These are phyloP conservation scores for Closterium sp. DNA, from an alignment of 139 green algal species.

Conservation along the genomic window DNA sequence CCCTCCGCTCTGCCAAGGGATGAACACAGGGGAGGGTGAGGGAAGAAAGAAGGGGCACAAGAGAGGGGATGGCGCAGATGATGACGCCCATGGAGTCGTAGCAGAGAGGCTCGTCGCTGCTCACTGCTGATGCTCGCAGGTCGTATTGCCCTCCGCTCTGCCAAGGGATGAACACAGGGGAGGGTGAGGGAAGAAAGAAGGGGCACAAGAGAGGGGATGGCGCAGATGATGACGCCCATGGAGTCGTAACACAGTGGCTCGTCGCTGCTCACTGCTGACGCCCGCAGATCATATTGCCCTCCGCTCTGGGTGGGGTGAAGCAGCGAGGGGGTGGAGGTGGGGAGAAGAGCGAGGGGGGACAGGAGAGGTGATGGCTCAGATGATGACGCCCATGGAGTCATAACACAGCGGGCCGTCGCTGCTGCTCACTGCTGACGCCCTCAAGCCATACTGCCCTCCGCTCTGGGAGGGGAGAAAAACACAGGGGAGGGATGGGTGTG, in stretches of 20 bases:
- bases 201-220: too few species aligned
- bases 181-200: too few species aligned
- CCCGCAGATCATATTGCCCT: conserved; percentile 65
- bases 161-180: too few species aligned
- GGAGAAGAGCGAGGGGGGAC: too few species aligned
- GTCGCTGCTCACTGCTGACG: conserved; percentile 58
- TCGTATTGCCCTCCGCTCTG: conserved; percentile 59
- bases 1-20: conserved; percentile 27
- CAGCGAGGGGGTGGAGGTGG: too few species aligned
- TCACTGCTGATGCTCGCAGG: conserved; percentile 60
- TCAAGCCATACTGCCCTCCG: conserved; percentile 68
- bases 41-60: too few species aligned
- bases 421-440: conserved; percentile 53
- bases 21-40: neutral
- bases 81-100: conserved; percentile 71
- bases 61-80: conserved; percentile 40
- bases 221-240: conserved; percentile 72
- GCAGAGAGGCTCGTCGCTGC: conserved; percentile 63
- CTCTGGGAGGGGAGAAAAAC: too few species aligned
- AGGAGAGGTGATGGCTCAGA: conserved; percentile 44
- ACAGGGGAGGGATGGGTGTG: too few species aligned
- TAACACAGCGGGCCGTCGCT: conserved; percentile 68
- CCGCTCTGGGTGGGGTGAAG: too few species aligned
- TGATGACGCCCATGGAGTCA: conserved; percentile 65
- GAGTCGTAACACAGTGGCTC: conserved; percentile 63